Evolutionary conservation across 148 eudicot species (phyloP).

Genomic region (Hydrangea macrophylla): DNA sequence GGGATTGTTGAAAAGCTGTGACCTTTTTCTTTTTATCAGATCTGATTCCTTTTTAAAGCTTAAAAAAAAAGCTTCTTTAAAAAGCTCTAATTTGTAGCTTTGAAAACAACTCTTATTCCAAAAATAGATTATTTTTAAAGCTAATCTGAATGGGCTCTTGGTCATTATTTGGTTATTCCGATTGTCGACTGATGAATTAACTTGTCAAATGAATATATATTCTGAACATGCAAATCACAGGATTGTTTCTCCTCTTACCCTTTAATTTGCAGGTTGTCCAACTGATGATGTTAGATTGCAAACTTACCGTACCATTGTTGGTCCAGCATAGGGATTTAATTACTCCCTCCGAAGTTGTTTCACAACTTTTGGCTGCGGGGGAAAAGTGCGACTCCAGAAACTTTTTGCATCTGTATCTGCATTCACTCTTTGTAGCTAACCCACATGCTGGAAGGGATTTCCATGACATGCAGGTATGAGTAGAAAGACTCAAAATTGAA

Average conservation of each 20-base stretch:
- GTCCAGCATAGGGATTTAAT: conserved; percentile 69
- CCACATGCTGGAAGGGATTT: conserved; percentile 88
- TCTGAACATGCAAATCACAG: no score
- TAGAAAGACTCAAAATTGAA: conserved; percentile 1
- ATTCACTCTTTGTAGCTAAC: conserved; percentile 72
- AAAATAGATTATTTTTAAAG: no score
- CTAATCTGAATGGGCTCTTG: no score
- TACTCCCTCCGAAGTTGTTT: conserved; percentile 81
- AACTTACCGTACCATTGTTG: conserved; percentile 68
- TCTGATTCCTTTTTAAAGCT: no score
- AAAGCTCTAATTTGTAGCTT: no score
- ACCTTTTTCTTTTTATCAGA: no score
- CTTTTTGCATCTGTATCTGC: conserved; percentile 70
- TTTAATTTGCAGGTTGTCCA: conserved; percentile 68
- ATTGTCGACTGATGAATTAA: no score
- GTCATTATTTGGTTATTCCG: no score
- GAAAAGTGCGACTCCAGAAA: conserved; percentile 65
- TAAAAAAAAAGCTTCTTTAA: no score
- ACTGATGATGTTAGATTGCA: conserved; percentile 82
- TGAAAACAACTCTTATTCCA: no score
- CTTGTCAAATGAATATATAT: no score
- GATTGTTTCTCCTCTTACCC: background rate
- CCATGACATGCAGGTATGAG: conserved; percentile 94
- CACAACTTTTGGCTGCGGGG: conserved; percentile 68
- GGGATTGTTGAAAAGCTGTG: no score